Percentiles rank a stretch among this genome's conserved stretches.
Evolutionary conservation across 2,329 filamentous ascomycete species (phyloP).

Genomic region (Arthrobotrys musiformis): DNA sequence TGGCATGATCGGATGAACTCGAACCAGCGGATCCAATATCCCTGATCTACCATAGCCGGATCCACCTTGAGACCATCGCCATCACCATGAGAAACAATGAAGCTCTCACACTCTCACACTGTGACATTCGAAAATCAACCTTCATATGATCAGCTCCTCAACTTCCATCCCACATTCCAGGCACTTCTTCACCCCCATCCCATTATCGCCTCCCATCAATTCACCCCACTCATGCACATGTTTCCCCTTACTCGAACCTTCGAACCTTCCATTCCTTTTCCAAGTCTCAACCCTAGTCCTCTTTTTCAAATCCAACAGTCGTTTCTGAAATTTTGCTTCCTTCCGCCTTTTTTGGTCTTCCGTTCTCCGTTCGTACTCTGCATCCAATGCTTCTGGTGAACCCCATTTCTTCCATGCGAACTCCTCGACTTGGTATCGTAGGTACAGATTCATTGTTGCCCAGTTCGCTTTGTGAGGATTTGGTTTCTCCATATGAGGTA

Average conservation of each 20-base stretch:
- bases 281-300: slow-evolving; percentile 92
- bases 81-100: background rate
- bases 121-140: slow-evolving; percentile 1
- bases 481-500: slow-evolving; percentile 86
- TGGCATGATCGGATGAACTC: slow-evolving; percentile 12
- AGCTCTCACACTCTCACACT: background rate
- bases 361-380: slow-evolving; percentile 83
- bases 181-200: slow-evolving; percentile 81
- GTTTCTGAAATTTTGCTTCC: slow-evolving; percentile 89
- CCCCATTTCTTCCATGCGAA: slow-evolving; percentile 97
- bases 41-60: background rate
- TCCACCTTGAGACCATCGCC: background rate
- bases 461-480: slow-evolving; percentile 96
- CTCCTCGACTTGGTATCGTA: slow-evolving; percentile 92
- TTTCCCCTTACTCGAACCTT: slow-evolving; percentile 68
- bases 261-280: slow-evolving; percentile 73
- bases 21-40: slow-evolving; percentile 24
- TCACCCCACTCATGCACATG: slow-evolving; percentile 92
- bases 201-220: slow-evolving; percentile 71
- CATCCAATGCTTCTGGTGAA: slow-evolving; percentile 82
- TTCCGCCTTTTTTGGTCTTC: slow-evolving; percentile 83
- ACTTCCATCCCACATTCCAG: slow-evolving; percentile 80
- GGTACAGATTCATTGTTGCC: slow-evolving; percentile 98
- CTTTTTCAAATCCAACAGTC: slow-evolving; percentile 89
- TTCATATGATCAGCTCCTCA: slow-evolving; percentile 76